Conservation (phyloP, 192 early-diverging fungal species). For the Piromyces finnis region DNA sequence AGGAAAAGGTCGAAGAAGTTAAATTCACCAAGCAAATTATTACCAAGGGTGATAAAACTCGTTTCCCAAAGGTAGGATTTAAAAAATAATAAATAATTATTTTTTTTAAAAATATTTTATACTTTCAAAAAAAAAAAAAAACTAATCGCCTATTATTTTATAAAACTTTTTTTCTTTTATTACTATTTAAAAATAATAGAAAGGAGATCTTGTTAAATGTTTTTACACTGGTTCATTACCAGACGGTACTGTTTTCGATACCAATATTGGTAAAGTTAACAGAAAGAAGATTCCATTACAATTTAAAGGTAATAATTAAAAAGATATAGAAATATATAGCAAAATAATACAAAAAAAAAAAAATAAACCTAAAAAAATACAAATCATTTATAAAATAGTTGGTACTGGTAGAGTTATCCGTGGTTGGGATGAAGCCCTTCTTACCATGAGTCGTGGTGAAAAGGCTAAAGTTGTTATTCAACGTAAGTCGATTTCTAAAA, state of each 20-base stretch:
- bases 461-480: slow-evolving; percentile 37
- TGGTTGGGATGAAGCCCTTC: slow-evolving; percentile 55
- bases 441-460: slow-evolving; percentile 48
- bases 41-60: slow-evolving; percentile 42
- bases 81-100: too few relatives aligned
- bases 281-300: slow-evolving; percentile 48
- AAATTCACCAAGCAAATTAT: slow-evolving; percentile 45
- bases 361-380: too few relatives aligned
- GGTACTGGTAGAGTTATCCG: slow-evolving; percentile 36
- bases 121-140: too few relatives aligned
- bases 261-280: slow-evolving; percentile 32
- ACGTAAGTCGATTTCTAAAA: slow-evolving; percentile 23
- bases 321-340: too few relatives aligned
- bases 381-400: slow-evolving; percentile 3
- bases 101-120: too few relatives aligned
- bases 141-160: too few relatives aligned
- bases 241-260: slow-evolving; percentile 50
- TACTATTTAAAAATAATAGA: too few relatives aligned
- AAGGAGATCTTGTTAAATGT: slow-evolving; percentile 46
- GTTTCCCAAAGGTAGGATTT: slow-evolving; percentile 14
- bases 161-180: too few relatives aligned
- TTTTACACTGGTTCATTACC: slow-evolving; percentile 52
- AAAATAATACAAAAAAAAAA: too few relatives aligned
- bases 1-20: slow-evolving; percentile 13
- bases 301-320: slow-evolving; percentile 31